A percentile compares a stretch with the other conserved stretches of the same genome.
These are phyloP conservation scores for Irpex sp. DNA, from an alignment of 1,284 basidiomycete species.

Conservation along the genomic window DNA sequence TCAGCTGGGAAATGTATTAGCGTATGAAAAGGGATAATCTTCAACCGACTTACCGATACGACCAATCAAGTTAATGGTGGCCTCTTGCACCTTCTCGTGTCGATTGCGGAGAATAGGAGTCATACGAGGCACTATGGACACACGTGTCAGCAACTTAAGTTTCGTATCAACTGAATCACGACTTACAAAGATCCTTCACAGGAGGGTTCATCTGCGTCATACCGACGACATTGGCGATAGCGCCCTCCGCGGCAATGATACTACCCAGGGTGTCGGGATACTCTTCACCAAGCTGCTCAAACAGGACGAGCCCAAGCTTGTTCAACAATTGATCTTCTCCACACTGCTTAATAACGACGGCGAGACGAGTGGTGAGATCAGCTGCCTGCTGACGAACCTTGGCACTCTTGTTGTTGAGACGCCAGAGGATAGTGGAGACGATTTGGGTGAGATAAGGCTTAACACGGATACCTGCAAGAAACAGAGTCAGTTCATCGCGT, in stretches of 20 bases:
- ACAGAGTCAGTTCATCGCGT: background rate
- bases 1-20: constrained; percentile 58
- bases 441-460: constrained; percentile 99
- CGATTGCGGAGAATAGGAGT: constrained; percentile 98
- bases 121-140: constrained; percentile 87
- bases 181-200: constrained; percentile 94
- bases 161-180: background rate
- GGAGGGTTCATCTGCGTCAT: constrained; percentile 99
- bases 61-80: constrained; percentile 98
- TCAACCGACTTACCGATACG: constrained; percentile 73
- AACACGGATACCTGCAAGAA: constrained; percentile 79
- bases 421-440: constrained; percentile 99
- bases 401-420: constrained; percentile 98
- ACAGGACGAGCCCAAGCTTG: constrained; percentile 95
- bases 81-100: constrained; percentile 99
- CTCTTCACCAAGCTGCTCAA: constrained; percentile 99
- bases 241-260: constrained; percentile 97
- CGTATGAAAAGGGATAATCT: background rate
- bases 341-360: constrained; percentile 98
- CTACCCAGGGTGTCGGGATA: constrained; percentile 98
- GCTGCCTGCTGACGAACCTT: constrained; percentile 99
- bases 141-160: constrained; percentile 8
- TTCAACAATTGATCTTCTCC: constrained; percentile 95
- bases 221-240: constrained; percentile 98
- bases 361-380: constrained; percentile 91